Conservation (phyloP, 805 yeast species). For the Metschnikowia koreensis region DNA sequence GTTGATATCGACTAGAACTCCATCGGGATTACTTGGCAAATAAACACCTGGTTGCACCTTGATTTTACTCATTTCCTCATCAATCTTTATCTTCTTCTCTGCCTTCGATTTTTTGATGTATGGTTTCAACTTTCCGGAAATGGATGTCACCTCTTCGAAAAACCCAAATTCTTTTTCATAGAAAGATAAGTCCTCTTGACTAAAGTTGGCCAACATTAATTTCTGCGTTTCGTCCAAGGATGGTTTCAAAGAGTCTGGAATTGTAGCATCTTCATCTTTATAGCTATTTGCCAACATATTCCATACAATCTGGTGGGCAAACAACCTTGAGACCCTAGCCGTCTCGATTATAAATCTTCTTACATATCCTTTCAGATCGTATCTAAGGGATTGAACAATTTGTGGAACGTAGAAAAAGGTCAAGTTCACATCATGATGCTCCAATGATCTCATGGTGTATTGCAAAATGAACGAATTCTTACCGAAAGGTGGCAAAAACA, state of each 20-base stretch:
- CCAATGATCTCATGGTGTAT: slow-evolving; percentile 86
- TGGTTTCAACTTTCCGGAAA: slow-evolving; percentile 93
- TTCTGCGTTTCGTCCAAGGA: slow-evolving; percentile 69
- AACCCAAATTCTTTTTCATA: slow-evolving; percentile 84
- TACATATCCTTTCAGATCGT: slow-evolving; percentile 81
- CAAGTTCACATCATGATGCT: slow-evolving; percentile 78
- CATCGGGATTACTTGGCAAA: slow-evolving; percentile 95
- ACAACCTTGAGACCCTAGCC: slow-evolving; percentile 83
- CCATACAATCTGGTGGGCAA: slow-evolving; percentile 98
- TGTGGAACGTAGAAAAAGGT: slow-evolving; percentile 98
- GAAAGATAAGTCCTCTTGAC: slow-evolving; percentile 57
- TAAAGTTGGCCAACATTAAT: slow-evolving; percentile 61
- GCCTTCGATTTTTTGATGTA: slow-evolving; percentile 92
- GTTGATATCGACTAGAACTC: slow-evolving; percentile 86
- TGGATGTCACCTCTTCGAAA: slow-evolving; percentile 86
- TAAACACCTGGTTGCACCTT: slow-evolving; percentile 79
- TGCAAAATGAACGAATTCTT: slow-evolving; percentile 69
- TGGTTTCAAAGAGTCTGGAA: slow-evolving; percentile 83
- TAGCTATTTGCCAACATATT: slow-evolving; percentile 92
- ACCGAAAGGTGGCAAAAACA: slow-evolving; percentile 74
- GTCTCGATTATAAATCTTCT: slow-evolving; percentile 88
- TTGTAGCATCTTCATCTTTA: slow-evolving; percentile 81
- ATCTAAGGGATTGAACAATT: slow-evolving; percentile 87
- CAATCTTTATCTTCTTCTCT: slow-evolving; percentile 93
- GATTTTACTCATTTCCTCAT: slow-evolving; percentile 87